Evolutionary conservation across 2,329 filamentous ascomycete genomes (phyloP), one percentile per base, ranked within the genome.

Genomic region (Pseudopyricularia cyperi): DNA sequence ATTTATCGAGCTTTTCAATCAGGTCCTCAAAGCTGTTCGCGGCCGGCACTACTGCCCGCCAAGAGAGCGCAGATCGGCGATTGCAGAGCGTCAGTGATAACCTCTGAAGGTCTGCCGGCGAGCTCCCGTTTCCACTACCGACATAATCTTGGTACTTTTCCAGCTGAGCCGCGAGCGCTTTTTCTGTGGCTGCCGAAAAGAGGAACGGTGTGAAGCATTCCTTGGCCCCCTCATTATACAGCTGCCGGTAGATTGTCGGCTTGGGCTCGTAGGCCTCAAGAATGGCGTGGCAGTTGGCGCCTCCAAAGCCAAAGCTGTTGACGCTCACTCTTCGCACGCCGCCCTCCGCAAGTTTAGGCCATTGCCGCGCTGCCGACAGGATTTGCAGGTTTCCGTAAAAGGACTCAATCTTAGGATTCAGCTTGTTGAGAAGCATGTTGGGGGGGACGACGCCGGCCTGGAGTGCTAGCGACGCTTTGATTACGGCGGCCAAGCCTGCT

Each of bases 401-500:
- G 1, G 55, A 48, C 24, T 63, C 58, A n/a, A 63, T 59, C 14
- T 58, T 57, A n/a, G 57, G 57, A n/a, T 61, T 61, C 19, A 44
- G 30, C 33, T 50, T 55, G 28, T 52, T 52, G 39, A 60, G 52
- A 26, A 53, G 55, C 32, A 52, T 53, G 22, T 60, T 57, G 46
- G 53, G 51, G n/a, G 57, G 57, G 12, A 63, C 59, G 12, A 56
- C 32, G 14, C 55, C 58, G 1, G 54, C 50, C 46, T 62, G 52
- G 3, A 62, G 52, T 12, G 56, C 57, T 34, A 59, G 50, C 3
- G 56, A 51, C 0, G 52, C 52, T 52, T 66, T 66, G 19, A 65
- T 57, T 2, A 65, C 30, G 8, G 51, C 54, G 0, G 60, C 56
- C 12, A 63, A 32, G 1, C 60, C 63, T 2, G 70, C 72, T 0